Evolutionary conservation across 495 filamentous ascomycete species (phyloP).

Genomic region (Penicillium paxilli): DNA sequence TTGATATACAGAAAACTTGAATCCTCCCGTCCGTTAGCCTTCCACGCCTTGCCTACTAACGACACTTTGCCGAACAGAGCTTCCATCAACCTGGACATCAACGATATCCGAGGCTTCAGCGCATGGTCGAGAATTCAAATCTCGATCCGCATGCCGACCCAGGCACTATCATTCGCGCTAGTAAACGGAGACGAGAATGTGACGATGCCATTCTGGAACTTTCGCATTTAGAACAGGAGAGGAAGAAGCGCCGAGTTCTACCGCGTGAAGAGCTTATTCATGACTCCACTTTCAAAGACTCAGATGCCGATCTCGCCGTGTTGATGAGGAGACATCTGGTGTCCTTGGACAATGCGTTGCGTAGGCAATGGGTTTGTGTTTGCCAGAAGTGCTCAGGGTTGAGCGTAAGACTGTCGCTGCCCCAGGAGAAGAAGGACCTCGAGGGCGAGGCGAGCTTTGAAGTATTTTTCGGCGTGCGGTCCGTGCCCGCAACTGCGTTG

Average conservation of each 20-base stretch:
- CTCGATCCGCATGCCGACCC: slow-evolving; percentile 12
- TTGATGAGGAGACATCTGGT: slow-evolving; percentile 28
- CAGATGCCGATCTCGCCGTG: slow-evolving; percentile 24
- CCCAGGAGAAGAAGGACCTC: slow-evolving; percentile 14
- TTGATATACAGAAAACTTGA: slow-evolving; percentile 18
- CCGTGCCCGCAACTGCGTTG: slow-evolving; percentile 19
- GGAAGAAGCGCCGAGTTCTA: slow-evolving; percentile 31
- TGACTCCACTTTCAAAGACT: slow-evolving; percentile 15
- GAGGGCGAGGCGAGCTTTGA: slow-evolving; percentile 20
- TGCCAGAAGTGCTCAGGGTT: slow-evolving; percentile 34
- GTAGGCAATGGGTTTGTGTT: slow-evolving; percentile 28
- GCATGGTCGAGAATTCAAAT: slow-evolving; percentile 20
- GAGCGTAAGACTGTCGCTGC: slow-evolving; percentile 28
- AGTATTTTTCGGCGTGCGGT: slow-evolving; percentile 30
- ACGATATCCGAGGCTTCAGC: slow-evolving; percentile 22
- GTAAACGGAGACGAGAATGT: slow-evolving; percentile 28
- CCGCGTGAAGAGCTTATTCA: slow-evolving; percentile 22
- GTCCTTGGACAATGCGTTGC: slow-evolving; percentile 28
- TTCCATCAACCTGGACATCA: slow-evolving; percentile 3
- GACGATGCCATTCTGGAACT: slow-evolving; percentile 26
- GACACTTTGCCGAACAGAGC: slow-evolving; percentile 15
- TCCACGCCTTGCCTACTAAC: slow-evolving; percentile 20
- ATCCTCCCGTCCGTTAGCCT: background rate
- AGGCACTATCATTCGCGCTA: slow-evolving; percentile 19
- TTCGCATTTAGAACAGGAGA: slow-evolving; percentile 19